Evolutionary conservation across 768 basidiomycete genomes (phyloP), one percentile per base, ranked within the genome.

Genomic region (Exidia glandulosa): DNA sequence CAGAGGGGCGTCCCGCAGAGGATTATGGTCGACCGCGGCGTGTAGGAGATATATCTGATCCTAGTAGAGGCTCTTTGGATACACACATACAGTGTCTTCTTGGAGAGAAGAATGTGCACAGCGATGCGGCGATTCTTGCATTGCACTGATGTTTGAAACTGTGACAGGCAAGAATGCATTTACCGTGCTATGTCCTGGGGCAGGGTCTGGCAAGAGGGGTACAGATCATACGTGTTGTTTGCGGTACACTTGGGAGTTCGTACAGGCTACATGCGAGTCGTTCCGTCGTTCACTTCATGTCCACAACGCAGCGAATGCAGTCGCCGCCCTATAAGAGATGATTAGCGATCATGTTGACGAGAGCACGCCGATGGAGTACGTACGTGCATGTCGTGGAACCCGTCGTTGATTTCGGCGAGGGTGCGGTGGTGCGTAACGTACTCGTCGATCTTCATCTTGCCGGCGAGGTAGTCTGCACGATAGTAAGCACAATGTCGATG

Each of bases 361-460:
- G 2, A 29, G 3, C 12, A 57, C 31, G 13, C 23, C 31, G 29
- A 32, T 4, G n/a, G 3, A 32, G 25, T 56, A 81, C 93, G 73
- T 74, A 94, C 91, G 76, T 97, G 93, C 94, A 99, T 98, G 69
- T 95, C 90, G 60, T 87, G 77, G 79, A 99, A 97, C 25, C 91
- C 92, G 56, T 84, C 78, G 73, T 90, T 90, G 69, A 94, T 88
- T 5, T 90, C 85, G 29, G 74, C 78, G 34, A 94, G 76, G 45
- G 74, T 81, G 66, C 86, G 81, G 65, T 82, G 77, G 74, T 98
- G 95, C 54, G 95, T 95, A 61, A 98, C 87, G 71, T 95, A 99
- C 71, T 98, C 92, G 69, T 99, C 94, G 57, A 99, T 85, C 75
- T 87, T 91, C 67, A 95, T 76, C 65, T 80, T 85, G 59, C 89